Conservation (phyloP, 192 early-diverging fungal genomes). For the Coemansia sp. region DNA sequence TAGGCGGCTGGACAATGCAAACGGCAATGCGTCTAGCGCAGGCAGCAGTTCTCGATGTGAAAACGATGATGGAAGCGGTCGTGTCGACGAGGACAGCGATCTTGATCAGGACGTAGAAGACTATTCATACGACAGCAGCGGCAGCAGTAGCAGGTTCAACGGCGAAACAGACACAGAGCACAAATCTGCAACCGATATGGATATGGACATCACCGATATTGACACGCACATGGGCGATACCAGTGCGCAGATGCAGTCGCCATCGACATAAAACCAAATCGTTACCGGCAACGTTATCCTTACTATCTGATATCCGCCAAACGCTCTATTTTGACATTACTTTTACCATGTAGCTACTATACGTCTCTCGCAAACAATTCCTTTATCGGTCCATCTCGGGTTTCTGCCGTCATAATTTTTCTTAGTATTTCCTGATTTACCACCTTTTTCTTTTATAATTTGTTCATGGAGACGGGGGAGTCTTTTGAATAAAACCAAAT, state of each 20-base stretch:
- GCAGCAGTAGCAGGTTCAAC: neutral
- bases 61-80: neutral
- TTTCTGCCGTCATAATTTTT: too few relatives aligned
- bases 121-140: slow-evolving; percentile 4
- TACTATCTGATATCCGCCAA: too few relatives aligned
- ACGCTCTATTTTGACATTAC: too few relatives aligned
- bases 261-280: too few relatives aligned
- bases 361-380: too few relatives aligned
- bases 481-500: slow-evolving; percentile 1
- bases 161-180: neutral
- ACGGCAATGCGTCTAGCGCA: neutral
- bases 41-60: slow-evolving; percentile 1
- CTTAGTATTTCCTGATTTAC: neutral
- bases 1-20: neutral
- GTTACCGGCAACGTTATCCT: too few relatives aligned
- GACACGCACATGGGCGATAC: slow-evolving; percentile 17
- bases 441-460: slow-evolving; percentile 9
- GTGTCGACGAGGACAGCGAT: slow-evolving; percentile 1
- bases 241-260: neutral
- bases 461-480: slow-evolving; percentile 44
- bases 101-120: slow-evolving; percentile 8
- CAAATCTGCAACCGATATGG: neutral
- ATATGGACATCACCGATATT: slow-evolving; percentile 8
- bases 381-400: too few relatives aligned
- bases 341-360: neutral